Percentiles rank a stretch among this genome's conserved stretches.
phyloP scores from a whole-genome alignment of 2,329 filamentous ascomycete genomes.

The Chaetomium sp. region DNA sequence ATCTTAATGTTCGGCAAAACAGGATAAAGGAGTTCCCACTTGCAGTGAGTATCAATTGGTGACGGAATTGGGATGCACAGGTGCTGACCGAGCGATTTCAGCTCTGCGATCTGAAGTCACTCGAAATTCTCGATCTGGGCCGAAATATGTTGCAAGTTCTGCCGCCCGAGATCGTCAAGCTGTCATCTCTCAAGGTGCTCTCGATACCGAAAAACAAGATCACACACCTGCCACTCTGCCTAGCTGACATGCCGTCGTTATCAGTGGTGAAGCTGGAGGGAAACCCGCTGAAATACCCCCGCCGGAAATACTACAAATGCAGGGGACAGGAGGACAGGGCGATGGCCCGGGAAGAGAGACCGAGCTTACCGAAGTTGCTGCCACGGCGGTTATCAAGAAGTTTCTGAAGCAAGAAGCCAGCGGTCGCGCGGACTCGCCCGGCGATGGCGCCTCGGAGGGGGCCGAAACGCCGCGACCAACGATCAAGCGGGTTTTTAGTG shows the following conservation, averaged over 20 bases:
- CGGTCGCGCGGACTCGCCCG: slow-evolving; percentile 57
- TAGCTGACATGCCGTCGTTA: slow-evolving; percentile 87
- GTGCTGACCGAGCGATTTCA: slow-evolving; percentile 43
- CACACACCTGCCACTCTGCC: slow-evolving; percentile 76
- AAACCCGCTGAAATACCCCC: slow-evolving; percentile 84
- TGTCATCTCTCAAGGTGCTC: slow-evolving; percentile 85
- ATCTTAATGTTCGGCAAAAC: slow-evolving; percentile 80
- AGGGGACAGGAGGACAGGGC: slow-evolving; percentile 57
- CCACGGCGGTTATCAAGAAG: slow-evolving; percentile 64
- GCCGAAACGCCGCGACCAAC: slow-evolving; percentile 74
- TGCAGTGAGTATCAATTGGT: slow-evolving; percentile 46
- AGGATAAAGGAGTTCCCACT: slow-evolving; percentile 65
- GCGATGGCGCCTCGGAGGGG: slow-evolving; percentile 69
- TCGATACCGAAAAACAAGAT: slow-evolving; percentile 87
- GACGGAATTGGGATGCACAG: not conserved
- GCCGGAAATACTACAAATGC: slow-evolving; percentile 65
- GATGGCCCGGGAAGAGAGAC: slow-evolving; percentile 60
- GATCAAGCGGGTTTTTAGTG: slow-evolving; percentile 63
- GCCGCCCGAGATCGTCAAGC: slow-evolving; percentile 75
- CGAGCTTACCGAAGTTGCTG: slow-evolving; percentile 63
- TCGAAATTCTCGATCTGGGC: slow-evolving; percentile 92
- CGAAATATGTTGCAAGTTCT: slow-evolving; percentile 80
- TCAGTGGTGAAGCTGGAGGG: slow-evolving; percentile 88
- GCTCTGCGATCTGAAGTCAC: slow-evolving; percentile 81
- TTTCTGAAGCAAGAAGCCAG: slow-evolving; percentile 54